These are phyloP conservation scores for Dittrichia graveolens DNA, from an alignment of 129 eudicot species.

Conservation along the genomic window DNA sequence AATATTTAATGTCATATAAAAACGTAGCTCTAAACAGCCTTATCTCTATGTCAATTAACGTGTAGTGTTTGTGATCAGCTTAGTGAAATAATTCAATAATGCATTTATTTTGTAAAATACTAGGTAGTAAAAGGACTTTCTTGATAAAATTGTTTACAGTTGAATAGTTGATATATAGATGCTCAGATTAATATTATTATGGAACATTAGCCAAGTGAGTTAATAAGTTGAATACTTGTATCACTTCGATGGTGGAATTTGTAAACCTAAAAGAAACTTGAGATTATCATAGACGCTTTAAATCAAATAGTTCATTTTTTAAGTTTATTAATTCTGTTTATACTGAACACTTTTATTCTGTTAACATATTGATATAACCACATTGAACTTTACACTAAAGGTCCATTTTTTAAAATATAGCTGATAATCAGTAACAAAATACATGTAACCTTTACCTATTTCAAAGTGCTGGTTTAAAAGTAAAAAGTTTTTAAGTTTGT, in stretches of 20 bases:
- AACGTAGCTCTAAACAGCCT: not conserved
- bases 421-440: slow-evolving; percentile 5
- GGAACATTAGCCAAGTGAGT: not conserved
- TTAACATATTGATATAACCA: not conserved
- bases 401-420: not conserved
- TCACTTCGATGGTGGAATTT: too few species aligned
- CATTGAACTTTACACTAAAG: slow-evolving; percentile 5
- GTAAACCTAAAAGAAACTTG: too few species aligned
- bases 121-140: not conserved
- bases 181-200: not conserved
- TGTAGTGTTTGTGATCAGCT: not conserved
- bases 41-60: not conserved
- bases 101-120: not conserved
- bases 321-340: not conserved
- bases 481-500: not conserved
- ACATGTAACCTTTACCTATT: not conserved
- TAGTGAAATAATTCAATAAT: not conserved
- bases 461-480: not conserved
- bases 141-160: not conserved
- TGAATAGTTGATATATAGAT: not conserved
- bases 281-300: too few species aligned
- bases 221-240: not conserved
- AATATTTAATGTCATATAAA: not conserved
- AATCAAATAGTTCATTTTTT: not conserved
- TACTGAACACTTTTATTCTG: not conserved